A percentile compares a stretch with the other conserved stretches of the same genome.
Conservation (phyloP, 768 basidiomycete species). For the Tulasnella sp. region DNA sequence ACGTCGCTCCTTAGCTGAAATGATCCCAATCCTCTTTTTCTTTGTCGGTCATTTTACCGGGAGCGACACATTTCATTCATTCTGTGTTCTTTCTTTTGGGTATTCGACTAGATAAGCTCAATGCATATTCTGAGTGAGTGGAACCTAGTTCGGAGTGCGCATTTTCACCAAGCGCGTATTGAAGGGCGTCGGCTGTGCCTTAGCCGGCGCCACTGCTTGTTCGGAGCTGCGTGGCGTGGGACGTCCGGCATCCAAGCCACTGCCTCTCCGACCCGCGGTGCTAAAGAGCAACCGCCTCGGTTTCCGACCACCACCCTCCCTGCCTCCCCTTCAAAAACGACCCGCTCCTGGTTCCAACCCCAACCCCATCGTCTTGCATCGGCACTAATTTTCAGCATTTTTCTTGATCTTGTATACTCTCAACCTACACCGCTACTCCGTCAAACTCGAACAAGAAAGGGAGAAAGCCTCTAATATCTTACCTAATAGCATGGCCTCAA, state of each 20-base stretch:
- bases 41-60: background rate
- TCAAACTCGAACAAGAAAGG: background rate
- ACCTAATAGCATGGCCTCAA: background rate
- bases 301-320: background rate
- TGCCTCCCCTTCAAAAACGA: background rate
- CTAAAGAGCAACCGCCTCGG: background rate
- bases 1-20: background rate
- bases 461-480: background rate
- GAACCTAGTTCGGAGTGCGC: background rate
- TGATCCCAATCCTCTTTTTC: background rate
- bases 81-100: background rate
- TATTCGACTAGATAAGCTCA: background rate
- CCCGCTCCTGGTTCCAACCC: background rate
- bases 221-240: background rate
- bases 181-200: background rate
- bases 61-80: background rate
- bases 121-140: too few species aligned
- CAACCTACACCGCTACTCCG: background rate
- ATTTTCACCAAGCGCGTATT: background rate
- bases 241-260: background rate
- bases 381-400: background rate
- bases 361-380: background rate
- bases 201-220: background rate
- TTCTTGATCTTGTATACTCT: background rate
- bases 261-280: background rate